Evolutionary conservation across 331 rosid genomes (phyloP).

Genomic region (Pyrus hybrid): DNA sequence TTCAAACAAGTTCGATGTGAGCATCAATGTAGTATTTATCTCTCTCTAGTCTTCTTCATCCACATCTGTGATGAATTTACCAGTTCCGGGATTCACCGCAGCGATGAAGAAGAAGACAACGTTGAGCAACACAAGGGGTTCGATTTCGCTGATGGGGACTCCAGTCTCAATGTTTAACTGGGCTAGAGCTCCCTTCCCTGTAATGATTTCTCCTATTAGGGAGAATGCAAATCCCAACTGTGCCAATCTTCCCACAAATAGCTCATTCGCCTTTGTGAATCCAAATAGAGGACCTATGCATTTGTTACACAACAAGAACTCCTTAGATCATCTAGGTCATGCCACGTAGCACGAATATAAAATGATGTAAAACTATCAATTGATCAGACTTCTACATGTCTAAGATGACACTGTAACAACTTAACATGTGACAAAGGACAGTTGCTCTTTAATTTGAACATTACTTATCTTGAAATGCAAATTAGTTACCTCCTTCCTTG

Average conservation of each 20-base stretch:
- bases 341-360: background rate
- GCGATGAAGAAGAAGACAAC: slow-evolving; percentile 91
- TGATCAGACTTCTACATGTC: background rate
- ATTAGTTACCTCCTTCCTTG: slow-evolving; percentile 57
- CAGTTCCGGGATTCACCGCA: slow-evolving; percentile 94
- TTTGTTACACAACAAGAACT: background rate
- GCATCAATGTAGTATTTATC: too few species aligned
- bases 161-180: slow-evolving; percentile 95
- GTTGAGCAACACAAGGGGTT: slow-evolving; percentile 83
- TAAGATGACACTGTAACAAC: background rate
- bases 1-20: background rate
- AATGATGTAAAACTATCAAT: background rate
- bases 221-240: slow-evolving; percentile 93
- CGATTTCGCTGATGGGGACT: slow-evolving; percentile 82
- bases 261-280: slow-evolving; percentile 88
- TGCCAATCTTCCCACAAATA: slow-evolving; percentile 96
- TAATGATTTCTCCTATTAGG: slow-evolving; percentile 83
- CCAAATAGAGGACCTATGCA: slow-evolving; percentile 81
- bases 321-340: background rate
- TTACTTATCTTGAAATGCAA: background rate
- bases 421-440: background rate
- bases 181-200: slow-evolving; percentile 97
- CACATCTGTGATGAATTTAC: slow-evolving; percentile 72
- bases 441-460: background rate
- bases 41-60: slow-evolving; percentile 41